phyloP scores from a whole-genome alignment of 2,329 filamentous ascomycete genomes.

The Nemania sp. region DNA sequence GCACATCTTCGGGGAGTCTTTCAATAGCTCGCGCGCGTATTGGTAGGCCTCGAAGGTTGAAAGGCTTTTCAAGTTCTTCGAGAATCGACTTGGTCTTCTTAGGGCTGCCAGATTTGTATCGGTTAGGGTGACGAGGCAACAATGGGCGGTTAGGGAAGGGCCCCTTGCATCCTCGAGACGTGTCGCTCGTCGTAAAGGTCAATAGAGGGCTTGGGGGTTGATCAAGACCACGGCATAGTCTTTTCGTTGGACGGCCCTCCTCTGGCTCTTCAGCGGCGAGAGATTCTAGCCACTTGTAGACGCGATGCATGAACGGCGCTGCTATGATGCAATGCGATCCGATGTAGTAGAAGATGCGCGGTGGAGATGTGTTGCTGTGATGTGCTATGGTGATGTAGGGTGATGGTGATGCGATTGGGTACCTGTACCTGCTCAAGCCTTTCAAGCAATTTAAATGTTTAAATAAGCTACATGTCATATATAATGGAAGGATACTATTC shows the following conservation, averaged over 20 bases:
- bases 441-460: no score
- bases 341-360: conserved; percentile 1
- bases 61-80: conserved; percentile 53
- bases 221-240: conserved; percentile 4
- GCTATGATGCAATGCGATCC: conserved; percentile 1
- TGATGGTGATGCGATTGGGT: neutral
- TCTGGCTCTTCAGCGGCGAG: conserved; percentile 4
- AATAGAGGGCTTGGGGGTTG: conserved; percentile 10
- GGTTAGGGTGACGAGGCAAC: neutral
- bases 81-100: conserved; percentile 58
- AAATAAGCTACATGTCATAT: no score
- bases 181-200: neutral
- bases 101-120: conserved; percentile 9
- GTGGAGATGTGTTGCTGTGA: conserved; percentile 4
- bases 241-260: conserved; percentile 6
- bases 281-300: conserved; percentile 11
- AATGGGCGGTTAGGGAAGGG: conserved; percentile 7
- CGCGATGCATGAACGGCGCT: conserved; percentile 4
- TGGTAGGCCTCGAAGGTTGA: conserved; percentile 14
- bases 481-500: no score
- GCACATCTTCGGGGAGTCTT: conserved; percentile 14
- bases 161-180: conserved; percentile 6
- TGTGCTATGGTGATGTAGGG: neutral
- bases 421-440: no score
- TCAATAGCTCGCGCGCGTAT: neutral